Evolutionary conservation across 805 yeast species (phyloP).

Genomic region (Candida pseudoglaebosa): DNA sequence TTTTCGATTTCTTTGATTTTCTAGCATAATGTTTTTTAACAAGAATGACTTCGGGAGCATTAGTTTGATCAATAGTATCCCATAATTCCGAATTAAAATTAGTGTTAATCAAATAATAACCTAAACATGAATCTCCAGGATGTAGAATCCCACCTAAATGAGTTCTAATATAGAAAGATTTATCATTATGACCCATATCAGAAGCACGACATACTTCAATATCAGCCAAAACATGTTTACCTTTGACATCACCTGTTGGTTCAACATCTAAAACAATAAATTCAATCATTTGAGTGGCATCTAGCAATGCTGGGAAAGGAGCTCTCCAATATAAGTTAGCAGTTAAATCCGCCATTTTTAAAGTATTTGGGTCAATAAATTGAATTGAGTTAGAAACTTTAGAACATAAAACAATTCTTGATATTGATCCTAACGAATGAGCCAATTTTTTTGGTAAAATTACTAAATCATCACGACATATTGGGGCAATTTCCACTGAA

Average conservation of each 20-base stretch:
- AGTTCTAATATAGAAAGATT: constrained; percentile 77
- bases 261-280: constrained; percentile 92
- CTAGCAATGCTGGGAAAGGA: constrained; percentile 75
- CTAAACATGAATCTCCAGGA: constrained; percentile 94
- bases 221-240: constrained; percentile 82
- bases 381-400: constrained; percentile 80
- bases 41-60: constrained; percentile 78
- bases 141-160: constrained; percentile 93
- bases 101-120: constrained; percentile 79
- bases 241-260: constrained; percentile 76
- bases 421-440: constrained; percentile 73
- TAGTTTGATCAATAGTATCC: constrained; percentile 60
- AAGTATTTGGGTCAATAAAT: constrained; percentile 78
- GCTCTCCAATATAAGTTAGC: constrained; percentile 75
- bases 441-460: constrained; percentile 88
- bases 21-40: constrained; percentile 88
- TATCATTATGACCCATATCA: constrained; percentile 85
- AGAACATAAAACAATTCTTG: constrained; percentile 79
- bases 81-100: constrained; percentile 86
- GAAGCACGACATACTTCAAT: constrained; percentile 84
- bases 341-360: constrained; percentile 72
- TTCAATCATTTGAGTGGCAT: constrained; percentile 72
- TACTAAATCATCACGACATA: constrained; percentile 94
- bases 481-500: constrained; percentile 91
- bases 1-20: constrained; percentile 68